Evolutionary conservation across 1,284 basidiomycete species (phyloP).

Genomic region (Tilletia caries): DNA sequence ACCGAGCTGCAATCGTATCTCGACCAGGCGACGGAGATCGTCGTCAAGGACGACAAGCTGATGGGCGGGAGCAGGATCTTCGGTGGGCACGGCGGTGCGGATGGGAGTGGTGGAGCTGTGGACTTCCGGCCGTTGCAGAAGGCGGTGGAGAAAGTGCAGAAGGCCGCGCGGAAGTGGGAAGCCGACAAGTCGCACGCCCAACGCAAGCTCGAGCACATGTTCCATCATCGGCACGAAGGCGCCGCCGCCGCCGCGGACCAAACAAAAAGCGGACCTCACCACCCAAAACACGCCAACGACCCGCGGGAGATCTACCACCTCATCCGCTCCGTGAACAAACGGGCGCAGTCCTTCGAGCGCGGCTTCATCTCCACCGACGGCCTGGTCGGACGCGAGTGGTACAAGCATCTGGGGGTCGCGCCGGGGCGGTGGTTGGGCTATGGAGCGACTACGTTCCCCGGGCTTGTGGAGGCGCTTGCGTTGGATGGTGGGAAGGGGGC

Average conservation of each 20-base stretch:
- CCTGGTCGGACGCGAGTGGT: slow-evolving; percentile 70
- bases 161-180: slow-evolving; percentile 22
- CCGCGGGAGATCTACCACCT: slow-evolving; percentile 62
- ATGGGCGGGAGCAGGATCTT: not conserved
- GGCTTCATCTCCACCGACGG: slow-evolving; percentile 77
- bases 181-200: slow-evolving; percentile 16
- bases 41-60: too few relatives aligned
- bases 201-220: slow-evolving; percentile 18
- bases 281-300: slow-evolving; percentile 10
- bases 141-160: slow-evolving; percentile 23
- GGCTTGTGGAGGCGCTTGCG: slow-evolving; percentile 64
- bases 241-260: not conserved
- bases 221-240: not conserved
- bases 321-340: slow-evolving; percentile 68
- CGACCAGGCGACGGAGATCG: slow-evolving; percentile 27
- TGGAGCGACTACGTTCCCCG: slow-evolving; percentile 80
- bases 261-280: not conserved
- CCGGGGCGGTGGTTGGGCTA: slow-evolving; percentile 86
- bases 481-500: slow-evolving; percentile 44
- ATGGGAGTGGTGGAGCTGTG: not conserved
- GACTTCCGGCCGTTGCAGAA: slow-evolving; percentile 21
- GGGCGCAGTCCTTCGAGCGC: slow-evolving; percentile 71
- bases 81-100: too few relatives aligned
- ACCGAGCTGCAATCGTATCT: slow-evolving; percentile 32
- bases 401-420: slow-evolving; percentile 76